A percentile compares a stretch with the other conserved stretches of the same genome.
These are phyloP conservation scores for Ehretia macrophylla DNA, from an alignment of 257 asterid species.

Conservation along the genomic window DNA sequence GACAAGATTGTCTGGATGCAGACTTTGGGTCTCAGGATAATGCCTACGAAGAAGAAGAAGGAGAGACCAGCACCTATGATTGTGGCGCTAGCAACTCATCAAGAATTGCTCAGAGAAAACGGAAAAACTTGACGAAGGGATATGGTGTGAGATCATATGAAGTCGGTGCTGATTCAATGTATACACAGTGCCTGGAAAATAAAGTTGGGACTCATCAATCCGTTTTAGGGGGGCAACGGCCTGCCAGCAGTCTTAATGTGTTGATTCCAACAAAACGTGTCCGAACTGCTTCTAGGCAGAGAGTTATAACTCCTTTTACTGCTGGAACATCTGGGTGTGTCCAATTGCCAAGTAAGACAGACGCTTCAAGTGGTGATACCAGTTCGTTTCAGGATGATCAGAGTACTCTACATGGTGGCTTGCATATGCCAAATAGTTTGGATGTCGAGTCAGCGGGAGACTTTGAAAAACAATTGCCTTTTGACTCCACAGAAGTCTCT, in stretches of 20 bases:
- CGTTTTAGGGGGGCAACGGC: slow-evolving; percentile 52
- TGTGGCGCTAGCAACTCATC: slow-evolving; percentile 53
- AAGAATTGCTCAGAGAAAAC: slow-evolving; percentile 60
- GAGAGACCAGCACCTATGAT: slow-evolving; percentile 66
- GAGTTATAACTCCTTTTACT: slow-evolving; percentile 67
- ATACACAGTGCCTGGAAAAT: slow-evolving; percentile 50
- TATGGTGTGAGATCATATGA: slow-evolving; percentile 52
- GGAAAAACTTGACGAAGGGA: slow-evolving; percentile 46
- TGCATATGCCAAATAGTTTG: slow-evolving; percentile 44
- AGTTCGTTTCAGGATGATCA: slow-evolving; percentile 92
- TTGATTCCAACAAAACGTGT: slow-evolving; percentile 89
- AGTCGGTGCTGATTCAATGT: slow-evolving; percentile 48
- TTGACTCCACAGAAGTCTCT: slow-evolving; percentile 63
- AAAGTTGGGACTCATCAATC: slow-evolving; percentile 51
- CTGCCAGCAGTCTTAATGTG: slow-evolving; percentile 68
- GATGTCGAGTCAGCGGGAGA: slow-evolving; percentile 76
- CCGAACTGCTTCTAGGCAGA: slow-evolving; percentile 75
- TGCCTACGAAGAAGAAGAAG: slow-evolving; percentile 68
- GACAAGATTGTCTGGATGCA: slow-evolving; percentile 24
- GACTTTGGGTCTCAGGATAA: slow-evolving; percentile 56
- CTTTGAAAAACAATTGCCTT: slow-evolving; percentile 62
- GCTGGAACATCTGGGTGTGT: slow-evolving; percentile 64
- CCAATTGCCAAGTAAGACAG: slow-evolving; percentile 70
- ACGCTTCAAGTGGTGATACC: slow-evolving; percentile 94
- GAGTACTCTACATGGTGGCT: slow-evolving; percentile 65